Evolutionary conservation across 2,329 filamentous ascomycete species (phyloP), one percentile per base, ranked within the genome.

Genomic region (Arthrocladium fulminans): DNA sequence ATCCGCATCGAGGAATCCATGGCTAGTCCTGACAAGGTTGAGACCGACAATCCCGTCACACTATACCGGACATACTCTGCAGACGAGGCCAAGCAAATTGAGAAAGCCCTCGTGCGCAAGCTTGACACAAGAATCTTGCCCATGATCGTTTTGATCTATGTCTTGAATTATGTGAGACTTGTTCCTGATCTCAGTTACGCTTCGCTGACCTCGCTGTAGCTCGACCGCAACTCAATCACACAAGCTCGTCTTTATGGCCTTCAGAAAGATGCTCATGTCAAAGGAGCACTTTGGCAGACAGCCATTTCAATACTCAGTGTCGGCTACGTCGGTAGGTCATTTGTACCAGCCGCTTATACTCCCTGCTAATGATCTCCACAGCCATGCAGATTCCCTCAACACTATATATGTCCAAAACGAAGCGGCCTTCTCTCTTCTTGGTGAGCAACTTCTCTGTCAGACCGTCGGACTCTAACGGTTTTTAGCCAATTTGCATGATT

Each of bases 171-270:
- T 38, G 64, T 68, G 27, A 8, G 7, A 15, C 34, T 37, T 8
- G 8, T 37, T 7, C 13, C 6, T 37, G 7, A 37, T 19, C 7
- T n/a, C 22, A 22, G 17, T 15, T 9, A 22, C 66, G n/a, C n/a
- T n/a, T n/a, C n/a, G n/a, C n/a, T n/a, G n/a, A n/a, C n/a, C n/a
- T n/a, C n/a, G n/a, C n/a, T n/a, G n/a, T 88, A 86, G 63, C 65
- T 84, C 10, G 67, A 68, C 55, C 68, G 73, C 34, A 79, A 79
- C 57, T 78, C 79, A 48, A 78, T 80, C 47, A 76, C 76, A 2
- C 67, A 68, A 23, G 77, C 75, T 2, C 69, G 72, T 53, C 61
- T 80, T 4, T 74, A 72, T 1, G 75, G 75, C 3, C 63, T 77
- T 8, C 65, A 71, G 43, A 59, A 67, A 2, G 74, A 77, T 22